Percentiles rank a stretch among this genome's conserved stretches.
Evolutionary conservation across 345 rosid species (phyloP).

Genomic region (Erysimum cheiranthoides): DNA sequence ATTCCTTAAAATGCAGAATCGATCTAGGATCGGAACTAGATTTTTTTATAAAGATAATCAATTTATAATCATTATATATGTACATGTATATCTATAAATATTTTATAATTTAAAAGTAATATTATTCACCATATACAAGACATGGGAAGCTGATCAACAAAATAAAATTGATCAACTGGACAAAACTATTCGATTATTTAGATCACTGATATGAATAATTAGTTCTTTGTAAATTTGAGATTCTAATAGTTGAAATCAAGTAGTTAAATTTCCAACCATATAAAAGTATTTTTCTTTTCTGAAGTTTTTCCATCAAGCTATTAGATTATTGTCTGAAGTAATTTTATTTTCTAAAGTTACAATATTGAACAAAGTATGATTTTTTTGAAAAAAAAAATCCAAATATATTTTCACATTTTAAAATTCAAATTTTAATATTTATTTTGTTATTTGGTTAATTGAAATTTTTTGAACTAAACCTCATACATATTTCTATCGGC

Average conservation of each 20-base stretch:
- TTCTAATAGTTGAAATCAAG: slow-evolving; percentile 2
- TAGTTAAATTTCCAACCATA: slow-evolving; percentile 4
- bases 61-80: neutral
- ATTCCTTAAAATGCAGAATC: neutral
- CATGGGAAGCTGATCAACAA: slow-evolving; percentile 10
- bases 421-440: no score
- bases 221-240: slow-evolving; percentile 2
- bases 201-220: slow-evolving; percentile 5
- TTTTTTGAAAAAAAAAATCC: neutral
- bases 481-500: neutral
- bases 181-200: slow-evolving; percentile 1
- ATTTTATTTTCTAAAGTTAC: neutral
- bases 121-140: neutral
- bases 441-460: no score
- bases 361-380: neutral
- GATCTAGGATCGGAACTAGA: neutral
- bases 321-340: neutral
- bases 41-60: neutral
- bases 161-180: neutral
- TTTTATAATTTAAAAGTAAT: neutral
- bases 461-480: neutral
- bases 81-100: neutral
- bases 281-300: neutral
- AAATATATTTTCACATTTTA: neutral
- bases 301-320: neutral